Conservation (phyloP, 2,329 filamentous ascomycete species). For the Ophiostoma triangulosporum region DNA sequence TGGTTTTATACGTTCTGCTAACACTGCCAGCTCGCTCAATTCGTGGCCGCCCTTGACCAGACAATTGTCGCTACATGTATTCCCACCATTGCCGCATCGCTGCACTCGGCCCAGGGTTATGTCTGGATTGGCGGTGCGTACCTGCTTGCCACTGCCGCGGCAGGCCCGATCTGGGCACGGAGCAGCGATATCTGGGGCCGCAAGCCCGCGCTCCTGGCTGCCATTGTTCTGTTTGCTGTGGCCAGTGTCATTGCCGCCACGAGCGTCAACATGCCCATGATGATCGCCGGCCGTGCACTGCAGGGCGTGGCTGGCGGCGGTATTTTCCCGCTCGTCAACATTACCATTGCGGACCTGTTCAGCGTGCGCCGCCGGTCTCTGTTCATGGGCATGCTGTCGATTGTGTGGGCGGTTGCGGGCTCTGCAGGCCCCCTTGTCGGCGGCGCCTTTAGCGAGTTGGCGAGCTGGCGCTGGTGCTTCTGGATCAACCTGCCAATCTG, state of each 20-base stretch:
- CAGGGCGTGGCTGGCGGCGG: conserved; percentile 17
- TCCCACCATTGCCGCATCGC: conserved; percentile 11
- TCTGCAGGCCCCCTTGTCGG: conserved; percentile 17
- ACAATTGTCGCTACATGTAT: conserved; percentile 23
- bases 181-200: conserved; percentile 23
- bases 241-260: conserved; percentile 22
- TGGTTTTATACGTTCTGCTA: background rate
- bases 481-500: conserved; percentile 16
- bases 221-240: conserved; percentile 24
- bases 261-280: conserved; percentile 12
- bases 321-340: conserved; percentile 16
- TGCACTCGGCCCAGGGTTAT: conserved; percentile 11
- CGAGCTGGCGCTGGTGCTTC: conserved; percentile 29
- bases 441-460: conserved; percentile 16
- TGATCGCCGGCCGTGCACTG: conserved; percentile 18
- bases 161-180: conserved; percentile 23
- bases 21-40: conserved; percentile 21
- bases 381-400: conserved; percentile 26
- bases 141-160: conserved; percentile 14
- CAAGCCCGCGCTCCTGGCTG: conserved; percentile 23
- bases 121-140: conserved; percentile 14
- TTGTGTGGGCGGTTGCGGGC: conserved; percentile 27
- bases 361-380: conserved; percentile 27
- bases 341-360: conserved; percentile 22
- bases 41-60: conserved; percentile 37